These are phyloP conservation scores for Tricholoma sp. DNA, from an alignment of 768 basidiomycete genomes.

Conservation along the genomic window DNA sequence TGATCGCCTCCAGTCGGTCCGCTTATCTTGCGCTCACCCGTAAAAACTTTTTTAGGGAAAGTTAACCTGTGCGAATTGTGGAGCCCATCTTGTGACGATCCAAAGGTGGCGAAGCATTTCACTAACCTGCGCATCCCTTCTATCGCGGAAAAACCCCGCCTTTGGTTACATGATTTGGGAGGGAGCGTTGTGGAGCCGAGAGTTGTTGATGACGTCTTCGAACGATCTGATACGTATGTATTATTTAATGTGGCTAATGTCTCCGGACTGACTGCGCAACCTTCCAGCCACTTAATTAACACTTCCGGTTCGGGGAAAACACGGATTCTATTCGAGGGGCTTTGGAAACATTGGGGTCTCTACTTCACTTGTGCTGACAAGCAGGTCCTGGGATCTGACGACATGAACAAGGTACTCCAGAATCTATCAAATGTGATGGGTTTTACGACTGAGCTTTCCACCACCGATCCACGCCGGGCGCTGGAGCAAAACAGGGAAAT, in stretches of 20 bases:
- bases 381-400: neutral
- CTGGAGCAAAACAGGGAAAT: neutral
- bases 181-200: neutral
- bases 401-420: neutral
- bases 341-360: neutral
- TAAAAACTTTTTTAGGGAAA: neutral
- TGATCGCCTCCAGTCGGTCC: neutral
- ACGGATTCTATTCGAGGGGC: neutral
- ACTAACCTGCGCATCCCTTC: neutral
- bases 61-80: neutral
- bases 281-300: neutral
- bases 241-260: neutral
- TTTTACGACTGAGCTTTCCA: neutral
- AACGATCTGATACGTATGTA: neutral
- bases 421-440: neutral
- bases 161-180: neutral
- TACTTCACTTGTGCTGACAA: neutral
- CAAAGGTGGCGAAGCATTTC: neutral
- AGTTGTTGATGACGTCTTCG: neutral
- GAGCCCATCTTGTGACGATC: neutral
- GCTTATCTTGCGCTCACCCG: too few species aligned
- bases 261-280: neutral
- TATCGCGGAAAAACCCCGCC: neutral
- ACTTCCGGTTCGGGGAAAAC: neutral
- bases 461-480: neutral